Evolutionary conservation across 805 yeast genomes (phyloP), one percentile per base, ranked within the genome.

Genomic region (Saccharomycopsis synnaedendra): DNA sequence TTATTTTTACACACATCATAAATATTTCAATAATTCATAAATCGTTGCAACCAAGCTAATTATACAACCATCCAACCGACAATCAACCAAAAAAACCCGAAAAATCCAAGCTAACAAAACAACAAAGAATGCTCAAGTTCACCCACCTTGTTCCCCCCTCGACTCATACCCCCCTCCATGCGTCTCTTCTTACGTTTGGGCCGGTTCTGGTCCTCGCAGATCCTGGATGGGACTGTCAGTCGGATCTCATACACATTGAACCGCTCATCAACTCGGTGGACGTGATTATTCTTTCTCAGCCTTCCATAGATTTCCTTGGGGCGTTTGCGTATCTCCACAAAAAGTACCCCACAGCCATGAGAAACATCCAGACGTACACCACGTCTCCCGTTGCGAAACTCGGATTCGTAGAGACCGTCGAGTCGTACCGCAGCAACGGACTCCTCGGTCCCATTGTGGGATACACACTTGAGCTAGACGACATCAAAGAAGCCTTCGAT

Each of bases 341-440:
- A 2, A 68, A 76, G 35, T 32, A 38, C 27, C 44, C 50, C 9
- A 31, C 39, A 8, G 31, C 43, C 9, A 36, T 48, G 41, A 31
- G 38, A 31, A 38, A 34, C 11, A 75, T 89, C 29, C 87, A 88
- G 2, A 82, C 83, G 0, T 93, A 84, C 60, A 78, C 97, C 0
- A 90, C 98, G 0, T 64, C 87, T n/a, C 97, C 99, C 0, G 84
- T 89, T 1, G 71, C 82, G 8, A 89, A 86, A 57, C 66, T 93
- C 58, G 97, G 97, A 0, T 72, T 95, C 55, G 77, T 86, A 11
- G 71, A 94, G 4, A 82, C 95, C 0, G 76, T 85, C n/a, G 98
- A 93, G 56, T 67, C 76, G 32, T 93, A 88, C 60, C 65, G 94
- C 51, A 66, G 84, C 3, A 63, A 63, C 10, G 95, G 96, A 1